Base-by-base conservation (phyloP, 192 early-diverging fungal species). In the Podila minutissima region DNA sequence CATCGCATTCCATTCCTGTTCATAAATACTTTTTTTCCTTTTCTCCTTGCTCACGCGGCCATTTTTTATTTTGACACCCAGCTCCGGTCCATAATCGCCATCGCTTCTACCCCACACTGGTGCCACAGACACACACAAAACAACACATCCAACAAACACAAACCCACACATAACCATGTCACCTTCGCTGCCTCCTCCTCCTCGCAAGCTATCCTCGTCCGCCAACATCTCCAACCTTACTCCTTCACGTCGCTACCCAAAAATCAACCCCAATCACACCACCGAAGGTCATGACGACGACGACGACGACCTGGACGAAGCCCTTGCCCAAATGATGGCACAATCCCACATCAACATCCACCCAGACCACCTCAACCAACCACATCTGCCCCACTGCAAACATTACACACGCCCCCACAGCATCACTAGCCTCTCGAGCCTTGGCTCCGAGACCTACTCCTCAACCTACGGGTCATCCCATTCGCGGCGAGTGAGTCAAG, bases 341-440 rank as follows among this genome's bases (percentile, higher is more conserved):
- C 53, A 32, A 10, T 57, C 66, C 66, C 32, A 41, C 49, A 41
- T 67, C 53, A 38, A 35, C 22, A 22, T 64, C 69, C 66, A 35
- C 37, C 59, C 46, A 20, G 31, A 53, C 49, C 33, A 55, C 17
- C 66, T 15, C 22, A 28, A 35, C 26, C 73, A 62, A 59, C 31
- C 48, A 28, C 35, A 60, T 22, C 9, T 64, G 28, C 26, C 33
- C 49, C n/a, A 50, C 50, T 35, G 71, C 26, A 55, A 55, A 22
- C n/a, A 68, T 9, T 62, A 74, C 51, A 38, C 73, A 0, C 66
- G 73, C 50, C 73, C 59, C 0, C 59, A 32, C 26, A 74, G 65
- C 60, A 62, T 68, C 31, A 32, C 73, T 19, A 68, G 66, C 15
- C 29, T 61, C 58, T 66, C 58, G 6, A 74, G 73, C 60, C 73